Conservation (phyloP, 495 filamentous ascomycete genomes). For the Penicillium roqueforti region DNA sequence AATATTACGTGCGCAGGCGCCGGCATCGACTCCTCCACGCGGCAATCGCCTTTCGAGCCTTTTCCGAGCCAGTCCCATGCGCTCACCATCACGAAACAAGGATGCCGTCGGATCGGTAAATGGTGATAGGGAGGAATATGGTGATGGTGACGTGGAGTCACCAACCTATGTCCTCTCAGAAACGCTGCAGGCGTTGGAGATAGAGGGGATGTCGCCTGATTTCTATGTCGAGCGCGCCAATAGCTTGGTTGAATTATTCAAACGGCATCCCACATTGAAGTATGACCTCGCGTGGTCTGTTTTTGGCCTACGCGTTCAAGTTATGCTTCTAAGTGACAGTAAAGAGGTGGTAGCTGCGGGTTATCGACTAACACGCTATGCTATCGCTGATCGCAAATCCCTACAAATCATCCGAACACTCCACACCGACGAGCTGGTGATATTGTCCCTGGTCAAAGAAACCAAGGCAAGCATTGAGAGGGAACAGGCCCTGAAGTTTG, state of each 20-base stretch:
- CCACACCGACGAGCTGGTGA: constrained; percentile 88
- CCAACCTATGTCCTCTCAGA: constrained; percentile 88
- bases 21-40: constrained; percentile 57
- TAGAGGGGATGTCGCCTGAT: constrained; percentile 80
- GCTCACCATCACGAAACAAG: constrained; percentile 59
- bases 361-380: constrained; percentile 89
- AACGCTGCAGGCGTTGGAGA: constrained; percentile 79
- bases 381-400: constrained; percentile 86
- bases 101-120: constrained; percentile 39
- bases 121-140: constrained; percentile 35
- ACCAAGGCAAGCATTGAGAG: constrained; percentile 93
- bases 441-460: constrained; percentile 88
- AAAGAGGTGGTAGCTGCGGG: constrained; percentile 93
- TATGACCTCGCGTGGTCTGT: constrained; percentile 94
- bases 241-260: constrained; percentile 86
- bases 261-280: constrained; percentile 85
- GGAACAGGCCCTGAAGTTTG: constrained; percentile 95
- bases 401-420: constrained; percentile 80
- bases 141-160: constrained; percentile 70
- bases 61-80: constrained; percentile 60
- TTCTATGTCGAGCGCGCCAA: constrained; percentile 94
- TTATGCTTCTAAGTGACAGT: constrained; percentile 90
- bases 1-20: constrained; percentile 56
- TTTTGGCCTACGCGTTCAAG: constrained; percentile 88
- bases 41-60: constrained; percentile 67